phyloP scores from a whole-genome alignment of 805 yeast species.

The Yarrowia sp. region DNA sequence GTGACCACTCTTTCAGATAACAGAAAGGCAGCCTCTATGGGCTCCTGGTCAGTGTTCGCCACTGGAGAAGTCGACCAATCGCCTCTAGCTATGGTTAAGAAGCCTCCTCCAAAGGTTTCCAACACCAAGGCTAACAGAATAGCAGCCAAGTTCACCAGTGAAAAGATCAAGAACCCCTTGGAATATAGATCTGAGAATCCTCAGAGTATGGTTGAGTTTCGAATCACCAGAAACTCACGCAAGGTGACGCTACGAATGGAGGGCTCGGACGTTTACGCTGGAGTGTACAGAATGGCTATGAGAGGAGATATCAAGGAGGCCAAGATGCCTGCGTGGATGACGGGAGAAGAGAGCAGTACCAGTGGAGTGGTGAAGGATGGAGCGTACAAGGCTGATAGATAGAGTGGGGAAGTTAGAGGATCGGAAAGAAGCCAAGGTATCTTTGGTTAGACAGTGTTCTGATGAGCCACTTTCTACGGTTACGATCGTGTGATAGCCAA shows the following conservation, averaged over 20 bases:
- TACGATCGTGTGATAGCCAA: no score
- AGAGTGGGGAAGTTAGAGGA: background rate
- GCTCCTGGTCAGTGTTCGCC: slow-evolving; percentile 77
- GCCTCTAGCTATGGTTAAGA: slow-evolving; percentile 51
- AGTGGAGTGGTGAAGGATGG: slow-evolving; percentile 59
- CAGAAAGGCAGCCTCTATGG: slow-evolving; percentile 66
- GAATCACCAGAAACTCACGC: slow-evolving; percentile 40
- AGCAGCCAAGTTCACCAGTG: slow-evolving; percentile 8
- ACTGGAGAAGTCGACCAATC: slow-evolving; percentile 68
- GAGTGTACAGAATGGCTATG: slow-evolving; percentile 71
- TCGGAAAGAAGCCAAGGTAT: no score
- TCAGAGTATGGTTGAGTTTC: slow-evolving; percentile 41
- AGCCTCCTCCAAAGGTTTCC: slow-evolving; percentile 1
- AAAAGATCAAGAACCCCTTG: slow-evolving; percentile 2
- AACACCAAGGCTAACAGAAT: slow-evolving; percentile 19
- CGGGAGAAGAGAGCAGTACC: slow-evolving; percentile 71
- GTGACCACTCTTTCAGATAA: slow-evolving; percentile 67
- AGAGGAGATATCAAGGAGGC: slow-evolving; percentile 59
- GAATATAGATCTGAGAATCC: slow-evolving; percentile 40
- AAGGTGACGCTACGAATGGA: slow-evolving; percentile 52
- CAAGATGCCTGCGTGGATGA: slow-evolving; percentile 74
- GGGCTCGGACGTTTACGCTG: slow-evolving; percentile 80
- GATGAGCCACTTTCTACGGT: no score
- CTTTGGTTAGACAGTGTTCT: no score
- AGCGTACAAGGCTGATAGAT: slow-evolving; percentile 9